phyloP scores from a whole-genome alignment of 2,329 filamentous ascomycete genomes.

The Botrytis elliptica region DNA sequence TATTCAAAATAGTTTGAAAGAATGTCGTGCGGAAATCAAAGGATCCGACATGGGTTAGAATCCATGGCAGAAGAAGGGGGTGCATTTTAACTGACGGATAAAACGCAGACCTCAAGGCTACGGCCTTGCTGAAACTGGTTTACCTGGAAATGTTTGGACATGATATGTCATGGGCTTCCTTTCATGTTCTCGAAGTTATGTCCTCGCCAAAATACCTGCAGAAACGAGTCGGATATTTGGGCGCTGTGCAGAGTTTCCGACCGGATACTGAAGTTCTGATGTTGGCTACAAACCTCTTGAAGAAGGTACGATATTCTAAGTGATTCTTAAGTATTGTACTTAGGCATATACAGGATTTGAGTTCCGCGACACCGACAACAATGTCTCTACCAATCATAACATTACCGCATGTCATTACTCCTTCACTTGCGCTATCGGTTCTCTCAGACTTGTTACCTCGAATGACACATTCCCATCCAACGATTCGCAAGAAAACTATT shows the following conservation, averaged over 20 bases:
- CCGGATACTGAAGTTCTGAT: constrained; percentile 96
- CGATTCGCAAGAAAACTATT: constrained; percentile 91
- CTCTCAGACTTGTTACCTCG: constrained; percentile 84
- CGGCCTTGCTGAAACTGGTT: constrained; percentile 89
- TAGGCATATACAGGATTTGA: constrained; percentile 60
- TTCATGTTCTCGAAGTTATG: constrained; percentile 99
- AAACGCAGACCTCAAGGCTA: constrained; percentile 81
- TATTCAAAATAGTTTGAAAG: constrained; percentile 87
- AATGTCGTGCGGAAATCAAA: constrained; percentile 91
- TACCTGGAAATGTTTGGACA: constrained; percentile 99
- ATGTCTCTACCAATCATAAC: constrained; percentile 85
- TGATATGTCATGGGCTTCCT: constrained; percentile 99
- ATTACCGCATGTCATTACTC: constrained; percentile 92
- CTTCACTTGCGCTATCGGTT: constrained; percentile 85
- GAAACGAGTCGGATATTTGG: constrained; percentile 92
- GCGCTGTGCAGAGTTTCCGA: constrained; percentile 92
- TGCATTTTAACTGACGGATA: constrained; percentile 23
- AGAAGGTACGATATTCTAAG: constrained; percentile 62
- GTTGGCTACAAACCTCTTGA: constrained; percentile 93
- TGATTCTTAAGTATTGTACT: neutral
- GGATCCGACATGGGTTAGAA: constrained; percentile 83
- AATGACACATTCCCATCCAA: constrained; percentile 79
- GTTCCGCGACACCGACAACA: constrained; percentile 67
- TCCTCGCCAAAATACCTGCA: constrained; percentile 91
- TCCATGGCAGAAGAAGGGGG: neutral